Evolutionary conservation across 2,329 filamentous ascomycete species (phyloP).

Genomic region (Ceratocystis eucalypticola): DNA sequence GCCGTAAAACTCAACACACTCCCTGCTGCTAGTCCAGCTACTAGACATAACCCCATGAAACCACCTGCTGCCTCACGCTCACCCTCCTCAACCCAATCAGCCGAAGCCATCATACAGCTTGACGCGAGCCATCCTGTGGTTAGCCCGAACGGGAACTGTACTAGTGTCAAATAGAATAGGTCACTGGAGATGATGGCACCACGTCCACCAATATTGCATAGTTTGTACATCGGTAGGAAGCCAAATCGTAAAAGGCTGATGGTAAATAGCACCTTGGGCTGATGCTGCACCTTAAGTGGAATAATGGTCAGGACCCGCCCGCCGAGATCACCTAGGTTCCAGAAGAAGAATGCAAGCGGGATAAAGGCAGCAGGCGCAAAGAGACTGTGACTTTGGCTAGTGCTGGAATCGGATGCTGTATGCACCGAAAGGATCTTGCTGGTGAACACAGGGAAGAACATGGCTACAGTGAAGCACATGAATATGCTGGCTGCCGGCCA

Average conservation of each 20-base stretch:
- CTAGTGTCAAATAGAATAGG: conserved; percentile 70
- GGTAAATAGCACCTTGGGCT: conserved; percentile 54
- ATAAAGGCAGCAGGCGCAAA: conserved; percentile 70
- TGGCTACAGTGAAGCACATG: conserved; percentile 68
- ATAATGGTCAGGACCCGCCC: conserved; percentile 57
- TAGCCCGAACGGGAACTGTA: conserved; percentile 72
- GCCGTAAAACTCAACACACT: conserved; percentile 78
- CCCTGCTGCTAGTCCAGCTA: conserved; percentile 68
- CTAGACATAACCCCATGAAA: conserved; percentile 88
- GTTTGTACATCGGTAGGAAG: conserved; percentile 72
- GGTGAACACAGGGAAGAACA: conserved; percentile 94
- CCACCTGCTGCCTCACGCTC: conserved; percentile 82
- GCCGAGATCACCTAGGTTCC: conserved; percentile 77
- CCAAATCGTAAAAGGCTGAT: conserved; percentile 50
- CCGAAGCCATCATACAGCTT: conserved; percentile 82
- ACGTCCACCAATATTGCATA: conserved; percentile 74
- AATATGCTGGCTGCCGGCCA: conserved; percentile 68
- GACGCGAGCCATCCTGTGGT: conserved; percentile 80
- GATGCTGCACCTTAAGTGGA: conserved; percentile 43
- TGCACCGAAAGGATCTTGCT: conserved; percentile 42
- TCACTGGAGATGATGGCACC: conserved; percentile 68
- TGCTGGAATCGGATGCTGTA: background rate
- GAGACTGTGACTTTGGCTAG: conserved; percentile 36
- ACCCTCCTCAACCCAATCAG: conserved; percentile 63
- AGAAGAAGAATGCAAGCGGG: conserved; percentile 77